Evolutionary conservation across 2,329 filamentous ascomycete genomes (phyloP).

Genomic region (Plenodomus lindquistii): DNA sequence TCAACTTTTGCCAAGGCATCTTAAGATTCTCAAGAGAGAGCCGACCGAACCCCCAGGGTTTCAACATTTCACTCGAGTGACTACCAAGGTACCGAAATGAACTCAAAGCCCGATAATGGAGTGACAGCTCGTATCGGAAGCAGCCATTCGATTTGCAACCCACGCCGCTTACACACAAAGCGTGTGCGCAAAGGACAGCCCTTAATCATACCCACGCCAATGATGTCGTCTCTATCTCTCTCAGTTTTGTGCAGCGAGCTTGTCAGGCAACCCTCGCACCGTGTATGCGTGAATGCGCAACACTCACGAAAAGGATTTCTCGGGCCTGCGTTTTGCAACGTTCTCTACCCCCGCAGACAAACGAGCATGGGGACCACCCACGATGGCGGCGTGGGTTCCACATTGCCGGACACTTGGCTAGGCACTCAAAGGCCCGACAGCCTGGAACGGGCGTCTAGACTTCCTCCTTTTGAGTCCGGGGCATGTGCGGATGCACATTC

Average conservation of each 20-base stretch:
- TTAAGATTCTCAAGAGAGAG: no score
- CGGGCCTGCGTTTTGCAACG: slow-evolving; percentile 1
- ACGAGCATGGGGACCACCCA: slow-evolving; percentile 34
- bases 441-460: slow-evolving; percentile 33
- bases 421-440: slow-evolving; percentile 29
- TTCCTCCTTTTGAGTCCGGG: slow-evolving; percentile 27
- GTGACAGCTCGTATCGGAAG: slow-evolving; percentile 16
- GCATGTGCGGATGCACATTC: slow-evolving; percentile 31
- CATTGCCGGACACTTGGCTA: slow-evolving; percentile 39
- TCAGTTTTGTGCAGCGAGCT: no score
- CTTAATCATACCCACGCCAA: background rate
- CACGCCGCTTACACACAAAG: slow-evolving; percentile 6
- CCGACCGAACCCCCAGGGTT: no score
- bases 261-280: background rate
- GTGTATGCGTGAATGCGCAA: background rate
- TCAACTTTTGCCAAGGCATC: no score
- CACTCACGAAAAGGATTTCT: background rate
- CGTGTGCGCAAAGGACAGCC: slow-evolving; percentile 6
- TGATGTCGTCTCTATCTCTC: no score
- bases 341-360: slow-evolving; percentile 21
- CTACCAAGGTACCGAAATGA: no score
- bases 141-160: slow-evolving; percentile 11
- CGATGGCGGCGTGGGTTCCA: slow-evolving; percentile 41
- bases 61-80: no score
- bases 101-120: no score